Evolutionary conservation across 2,329 filamentous ascomycete genomes (phyloP).

Genomic region (Simplicillium aogashimaense): DNA sequence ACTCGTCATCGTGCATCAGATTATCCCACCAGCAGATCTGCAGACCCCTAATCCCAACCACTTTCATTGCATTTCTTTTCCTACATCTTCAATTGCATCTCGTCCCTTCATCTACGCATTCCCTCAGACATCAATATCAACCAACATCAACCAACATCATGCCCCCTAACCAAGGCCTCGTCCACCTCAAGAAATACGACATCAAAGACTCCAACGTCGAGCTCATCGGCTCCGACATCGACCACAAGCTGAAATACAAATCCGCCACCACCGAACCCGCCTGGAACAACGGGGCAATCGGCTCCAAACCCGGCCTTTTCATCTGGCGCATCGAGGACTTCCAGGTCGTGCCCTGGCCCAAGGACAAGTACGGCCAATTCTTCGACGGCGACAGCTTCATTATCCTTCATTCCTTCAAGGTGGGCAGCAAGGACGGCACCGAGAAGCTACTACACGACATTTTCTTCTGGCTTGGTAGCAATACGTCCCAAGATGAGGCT

Average conservation of each 20-base stretch:
- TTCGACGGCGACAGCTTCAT: constrained; percentile 62
- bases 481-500: constrained; percentile 59
- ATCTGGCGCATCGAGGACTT: constrained; percentile 62
- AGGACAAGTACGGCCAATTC: constrained; percentile 47
- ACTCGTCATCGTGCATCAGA: no score
- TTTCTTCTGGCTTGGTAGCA: constrained; percentile 59
- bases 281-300: constrained; percentile 51
- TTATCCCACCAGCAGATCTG: no score
- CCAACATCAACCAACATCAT: constrained; percentile 35
- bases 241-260: constrained; percentile 59
- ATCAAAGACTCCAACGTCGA: constrained; percentile 61
- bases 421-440: constrained; percentile 30
- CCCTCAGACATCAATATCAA: not conserved
- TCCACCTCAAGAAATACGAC: constrained; percentile 55
- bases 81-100: not conserved
- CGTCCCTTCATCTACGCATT: not conserved
- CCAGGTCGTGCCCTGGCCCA: constrained; percentile 51
- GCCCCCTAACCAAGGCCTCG: constrained; percentile 51
- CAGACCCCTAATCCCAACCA: no score
- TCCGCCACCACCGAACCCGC: constrained; percentile 56
- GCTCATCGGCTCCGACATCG: constrained; percentile 52
- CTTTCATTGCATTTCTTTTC: no score
- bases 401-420: constrained; percentile 48
- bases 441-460: constrained; percentile 50
- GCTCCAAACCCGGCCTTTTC: constrained; percentile 40